Evolutionary conservation across 129 eudicot species (phyloP).

Genomic region (Centrapalus pauciflorus): DNA sequence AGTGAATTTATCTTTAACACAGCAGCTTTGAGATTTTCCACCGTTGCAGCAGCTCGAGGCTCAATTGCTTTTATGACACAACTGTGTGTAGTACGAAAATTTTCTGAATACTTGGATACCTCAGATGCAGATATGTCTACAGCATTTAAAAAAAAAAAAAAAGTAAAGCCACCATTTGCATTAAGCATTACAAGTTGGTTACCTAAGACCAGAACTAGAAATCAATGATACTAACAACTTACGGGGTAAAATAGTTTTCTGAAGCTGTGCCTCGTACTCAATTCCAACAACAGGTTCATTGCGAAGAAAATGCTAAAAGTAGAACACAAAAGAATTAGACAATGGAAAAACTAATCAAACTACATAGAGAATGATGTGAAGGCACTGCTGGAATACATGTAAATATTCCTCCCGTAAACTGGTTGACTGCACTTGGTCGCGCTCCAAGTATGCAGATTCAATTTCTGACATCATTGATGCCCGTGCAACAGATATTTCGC

Average conservation of each 20-base stretch:
- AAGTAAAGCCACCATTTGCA: slow-evolving; percentile 10
- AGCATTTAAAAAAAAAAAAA: slow-evolving; percentile 27
- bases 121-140: slow-evolving; percentile 76
- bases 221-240: slow-evolving; percentile 24
- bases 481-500: slow-evolving; percentile 62
- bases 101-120: slow-evolving; percentile 78
- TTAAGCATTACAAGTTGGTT: slow-evolving; percentile 1
- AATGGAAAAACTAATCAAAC: slow-evolving; percentile 13
- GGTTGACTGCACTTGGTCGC: slow-evolving; percentile 86
- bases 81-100: slow-evolving; percentile 61
- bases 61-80: slow-evolving; percentile 79
- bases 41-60: slow-evolving; percentile 70
- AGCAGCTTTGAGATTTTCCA: slow-evolving; percentile 52
- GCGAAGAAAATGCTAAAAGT: slow-evolving; percentile 77
- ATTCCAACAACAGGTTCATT: slow-evolving; percentile 84
- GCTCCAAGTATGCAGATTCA: slow-evolving; percentile 90
- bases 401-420: slow-evolving; percentile 73
- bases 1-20: slow-evolving; percentile 65
- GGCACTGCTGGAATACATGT: slow-evolving; percentile 38
- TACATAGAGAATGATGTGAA: slow-evolving; percentile 4
- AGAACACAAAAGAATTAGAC: slow-evolving; percentile 23
- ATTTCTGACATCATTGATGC: slow-evolving; percentile 88
- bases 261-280: slow-evolving; percentile 91
- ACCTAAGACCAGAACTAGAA: slow-evolving; percentile 6
- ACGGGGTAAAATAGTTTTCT: slow-evolving; percentile 81